A percentile compares a stretch with the other conserved stretches of the same genome.
These are phyloP conservation scores for Buddleja alternifolia DNA, from an alignment of 257 asterid species.

Conservation along the genomic window DNA sequence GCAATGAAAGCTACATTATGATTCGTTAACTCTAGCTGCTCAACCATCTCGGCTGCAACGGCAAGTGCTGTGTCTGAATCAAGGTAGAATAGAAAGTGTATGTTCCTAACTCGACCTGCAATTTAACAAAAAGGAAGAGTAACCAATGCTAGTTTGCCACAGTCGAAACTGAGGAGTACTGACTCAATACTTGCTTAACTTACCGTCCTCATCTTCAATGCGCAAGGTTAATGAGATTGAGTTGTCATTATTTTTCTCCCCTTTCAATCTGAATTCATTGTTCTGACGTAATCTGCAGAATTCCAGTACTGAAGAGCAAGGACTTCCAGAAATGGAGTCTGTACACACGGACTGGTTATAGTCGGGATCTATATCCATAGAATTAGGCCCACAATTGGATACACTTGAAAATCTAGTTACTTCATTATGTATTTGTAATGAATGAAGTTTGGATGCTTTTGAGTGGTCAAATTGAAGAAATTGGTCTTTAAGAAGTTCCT, in stretches of 20 bases:
- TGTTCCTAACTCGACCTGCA: slow-evolving; percentile 58
- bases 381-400: slow-evolving; percentile 37
- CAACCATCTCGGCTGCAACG: slow-evolving; percentile 86
- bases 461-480: slow-evolving; percentile 52
- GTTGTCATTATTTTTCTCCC: slow-evolving; percentile 54
- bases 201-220: slow-evolving; percentile 59
- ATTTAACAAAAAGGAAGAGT: neutral
- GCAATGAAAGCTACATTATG: slow-evolving; percentile 74
- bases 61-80: slow-evolving; percentile 72
- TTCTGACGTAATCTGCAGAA: slow-evolving; percentile 49
- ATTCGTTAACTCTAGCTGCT: slow-evolving; percentile 63
- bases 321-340: slow-evolving; percentile 51
- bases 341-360: slow-evolving; percentile 43
- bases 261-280: slow-evolving; percentile 62
- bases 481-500: slow-evolving; percentile 73
- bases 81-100: slow-evolving; percentile 64
- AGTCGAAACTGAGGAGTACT: neutral
- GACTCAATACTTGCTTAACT: slow-evolving; percentile 19
- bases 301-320: slow-evolving; percentile 47
- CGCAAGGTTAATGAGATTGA: slow-evolving; percentile 61
- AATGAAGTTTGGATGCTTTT: slow-evolving; percentile 32
- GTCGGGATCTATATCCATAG: slow-evolving; percentile 74
- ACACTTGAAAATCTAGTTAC: slow-evolving; percentile 45
- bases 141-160: slow-evolving; percentile 2
- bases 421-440: slow-evolving; percentile 35